Conservation (phyloP, 805 yeast species). For the Saccharomycopsis capsularis region DNA sequence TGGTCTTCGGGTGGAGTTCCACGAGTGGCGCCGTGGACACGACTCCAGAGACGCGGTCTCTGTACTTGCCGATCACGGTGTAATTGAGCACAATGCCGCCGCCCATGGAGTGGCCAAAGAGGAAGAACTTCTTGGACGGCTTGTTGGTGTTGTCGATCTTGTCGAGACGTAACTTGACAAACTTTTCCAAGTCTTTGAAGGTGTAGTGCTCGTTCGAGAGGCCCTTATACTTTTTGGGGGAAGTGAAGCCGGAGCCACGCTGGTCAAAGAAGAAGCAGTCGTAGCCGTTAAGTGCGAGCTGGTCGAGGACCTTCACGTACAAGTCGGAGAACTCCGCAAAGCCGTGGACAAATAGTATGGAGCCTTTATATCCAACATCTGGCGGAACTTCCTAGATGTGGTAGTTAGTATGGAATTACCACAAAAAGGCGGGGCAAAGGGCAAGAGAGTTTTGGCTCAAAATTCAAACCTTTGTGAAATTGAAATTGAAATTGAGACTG, state of each 20-base stretch:
- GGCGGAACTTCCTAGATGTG: conserved; percentile 28
- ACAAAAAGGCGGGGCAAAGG: too few relatives aligned
- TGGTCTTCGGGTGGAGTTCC: conserved; percentile 47
- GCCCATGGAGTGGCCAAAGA: conserved; percentile 78
- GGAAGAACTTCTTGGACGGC: conserved; percentile 34
- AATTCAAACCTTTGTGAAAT: not conserved
- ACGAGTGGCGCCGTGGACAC: conserved; percentile 56
- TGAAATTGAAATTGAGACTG: not conserved
- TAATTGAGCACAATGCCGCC: conserved; percentile 66
- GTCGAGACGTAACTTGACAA: conserved; percentile 35
- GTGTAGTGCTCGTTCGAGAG: conserved; percentile 48
- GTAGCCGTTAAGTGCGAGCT: conserved; percentile 45
- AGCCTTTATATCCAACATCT: conserved; percentile 37
- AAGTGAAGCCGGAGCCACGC: conserved; percentile 67
- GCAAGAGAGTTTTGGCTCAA: too few relatives aligned
- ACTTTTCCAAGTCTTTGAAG: conserved; percentile 53
- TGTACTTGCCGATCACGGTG: conserved; percentile 46
- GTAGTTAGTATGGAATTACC: not conserved
- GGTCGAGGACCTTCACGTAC: conserved; percentile 49
- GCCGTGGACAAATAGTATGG: conserved; percentile 62
- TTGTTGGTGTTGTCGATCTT: conserved; percentile 24
- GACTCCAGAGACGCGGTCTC: conserved; percentile 39
- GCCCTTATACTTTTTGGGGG: conserved; percentile 48
- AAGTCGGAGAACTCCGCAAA: conserved; percentile 52
- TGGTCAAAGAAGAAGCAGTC: conserved; percentile 68